Evolutionary conservation across 1,284 basidiomycete species (phyloP), one percentile per base, ranked within the genome.

Genomic region (Cutaneotrichosporon cutaneum): DNA sequence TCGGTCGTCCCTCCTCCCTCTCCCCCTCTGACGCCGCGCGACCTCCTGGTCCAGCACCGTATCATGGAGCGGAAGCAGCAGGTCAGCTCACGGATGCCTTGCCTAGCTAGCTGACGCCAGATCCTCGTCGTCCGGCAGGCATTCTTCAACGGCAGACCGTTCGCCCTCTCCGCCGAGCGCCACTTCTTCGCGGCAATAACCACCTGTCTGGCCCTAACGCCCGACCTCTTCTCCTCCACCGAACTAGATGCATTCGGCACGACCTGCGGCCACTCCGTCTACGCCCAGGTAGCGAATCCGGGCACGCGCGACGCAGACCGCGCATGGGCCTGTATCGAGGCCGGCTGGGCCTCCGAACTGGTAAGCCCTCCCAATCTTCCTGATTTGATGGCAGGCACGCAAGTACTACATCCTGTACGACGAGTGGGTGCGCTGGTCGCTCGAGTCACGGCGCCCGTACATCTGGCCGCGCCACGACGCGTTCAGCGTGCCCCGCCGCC

Each of bases 361-460:
- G 51, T 35, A 32, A n/a, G 50, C 18, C 11, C 4, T 26, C 9
- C 10, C 9, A 35, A 10, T 18, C 9, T 6, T 13, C 4, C 13
- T 10, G 32, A 32, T 53, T n/a, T n/a, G n/a, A 21, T 36, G 22
- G 13, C 33, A 53, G 51, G 51, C 51, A 4, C 51, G 32, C 33
- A 22, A 3, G 33, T 35, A 36, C 32, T 53, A 53, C 22, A 36
- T 53, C 51, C 51, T 53, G n/a, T 35, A 22, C 13, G 51, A 53
- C 51, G 51, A 53, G 51, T 53, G 32, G 32, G 21, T 53, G n/a
- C 51, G 51, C n/a, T n/a, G 33, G 13, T 16, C 16, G 27, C 51
- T 52, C 18, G 51, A 16, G 2, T 6, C 9, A n/a, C n/a, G n/a
- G n/a, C 6, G 33, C 51, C 32, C 13, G 33, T 36, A 13, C 51